Evolutionary conservation across 257 asterid species (phyloP).

Genomic region (Voacanga thouarsii): DNA sequence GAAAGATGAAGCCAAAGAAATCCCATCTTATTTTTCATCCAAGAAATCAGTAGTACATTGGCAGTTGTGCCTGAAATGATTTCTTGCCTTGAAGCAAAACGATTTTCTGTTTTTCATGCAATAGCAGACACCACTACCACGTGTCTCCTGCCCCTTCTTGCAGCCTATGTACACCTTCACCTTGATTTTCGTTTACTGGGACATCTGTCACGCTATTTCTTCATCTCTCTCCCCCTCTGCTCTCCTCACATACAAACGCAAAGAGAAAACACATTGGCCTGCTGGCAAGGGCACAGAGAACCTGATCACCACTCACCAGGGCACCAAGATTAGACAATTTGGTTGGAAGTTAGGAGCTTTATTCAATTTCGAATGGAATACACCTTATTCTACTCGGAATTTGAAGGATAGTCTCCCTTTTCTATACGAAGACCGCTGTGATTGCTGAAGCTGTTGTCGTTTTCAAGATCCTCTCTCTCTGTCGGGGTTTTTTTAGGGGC

Average conservation of each 20-base stretch:
- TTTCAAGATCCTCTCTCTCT: slow-evolving; percentile 9
- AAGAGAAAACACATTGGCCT: background rate
- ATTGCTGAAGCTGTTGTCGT: slow-evolving; percentile 13
- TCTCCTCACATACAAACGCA: background rate
- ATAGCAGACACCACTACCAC: slow-evolving; percentile 33
- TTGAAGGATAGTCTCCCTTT: slow-evolving; percentile 6
- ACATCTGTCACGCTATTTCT: slow-evolving; percentile 34
- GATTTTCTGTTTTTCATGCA: background rate
- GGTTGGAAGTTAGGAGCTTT: slow-evolving; percentile 19
- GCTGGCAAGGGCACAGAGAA: slow-evolving; percentile 26
- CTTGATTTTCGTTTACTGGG: slow-evolving; percentile 34
- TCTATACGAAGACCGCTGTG: slow-evolving; percentile 20
- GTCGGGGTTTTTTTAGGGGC: slow-evolving; percentile 11
- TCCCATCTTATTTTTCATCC: slow-evolving; percentile 6
- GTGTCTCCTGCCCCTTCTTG: slow-evolving; percentile 35
- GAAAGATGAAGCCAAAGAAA: background rate
- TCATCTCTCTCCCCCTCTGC: background rate
- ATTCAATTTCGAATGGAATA: slow-evolving; percentile 18
- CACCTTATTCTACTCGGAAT: background rate
- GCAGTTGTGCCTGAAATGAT: slow-evolving; percentile 6
- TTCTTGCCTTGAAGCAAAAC: too few species aligned
- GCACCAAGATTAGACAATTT: slow-evolving; percentile 19
- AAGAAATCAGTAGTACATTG: slow-evolving; percentile 9
- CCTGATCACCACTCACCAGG: slow-evolving; percentile 20
- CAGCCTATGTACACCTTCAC: slow-evolving; percentile 27